Conservation (phyloP, 257 asterid genomes). For the Solanum arcanum region DNA sequence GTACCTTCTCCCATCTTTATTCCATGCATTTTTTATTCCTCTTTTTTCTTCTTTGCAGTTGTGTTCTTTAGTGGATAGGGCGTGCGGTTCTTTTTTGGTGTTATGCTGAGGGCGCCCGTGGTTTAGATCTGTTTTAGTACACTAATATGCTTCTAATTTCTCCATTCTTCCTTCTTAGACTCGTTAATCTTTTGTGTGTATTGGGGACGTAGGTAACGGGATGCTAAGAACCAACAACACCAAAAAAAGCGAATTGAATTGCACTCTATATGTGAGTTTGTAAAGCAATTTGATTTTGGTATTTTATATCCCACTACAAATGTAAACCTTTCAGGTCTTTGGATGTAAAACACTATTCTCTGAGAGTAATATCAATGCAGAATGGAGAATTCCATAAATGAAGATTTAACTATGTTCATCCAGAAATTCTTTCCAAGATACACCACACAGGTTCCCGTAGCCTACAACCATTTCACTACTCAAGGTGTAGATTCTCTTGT, state of each 20-base stretch:
- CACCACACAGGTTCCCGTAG: background rate
- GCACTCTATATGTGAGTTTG: background rate
- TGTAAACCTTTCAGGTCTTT: background rate
- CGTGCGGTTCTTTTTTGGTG: no score
- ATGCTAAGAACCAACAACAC: background rate
- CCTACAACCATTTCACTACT: background rate
- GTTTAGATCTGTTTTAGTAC: no score
- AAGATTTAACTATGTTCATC: no score
- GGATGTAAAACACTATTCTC: background rate
- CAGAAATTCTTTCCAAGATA: background rate
- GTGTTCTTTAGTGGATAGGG: no score
- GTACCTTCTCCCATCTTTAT: no score
- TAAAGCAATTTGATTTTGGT: background rate
- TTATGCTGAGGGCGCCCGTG: no score
- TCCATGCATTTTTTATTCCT: no score
- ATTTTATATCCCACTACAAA: background rate
- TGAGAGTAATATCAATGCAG: background rate
- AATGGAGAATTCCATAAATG: background rate
- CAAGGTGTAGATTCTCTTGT: background rate
- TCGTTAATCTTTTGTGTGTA: no score
- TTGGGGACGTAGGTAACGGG: no score
- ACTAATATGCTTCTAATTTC: no score
- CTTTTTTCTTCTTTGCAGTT: no score
- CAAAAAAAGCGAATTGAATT: background rate
- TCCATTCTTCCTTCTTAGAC: no score